Percentiles rank a stretch among this genome's conserved stretches.
Evolutionary conservation across 2,329 filamentous ascomycete species (phyloP).

Genomic region (Verticillium isaacii): DNA sequence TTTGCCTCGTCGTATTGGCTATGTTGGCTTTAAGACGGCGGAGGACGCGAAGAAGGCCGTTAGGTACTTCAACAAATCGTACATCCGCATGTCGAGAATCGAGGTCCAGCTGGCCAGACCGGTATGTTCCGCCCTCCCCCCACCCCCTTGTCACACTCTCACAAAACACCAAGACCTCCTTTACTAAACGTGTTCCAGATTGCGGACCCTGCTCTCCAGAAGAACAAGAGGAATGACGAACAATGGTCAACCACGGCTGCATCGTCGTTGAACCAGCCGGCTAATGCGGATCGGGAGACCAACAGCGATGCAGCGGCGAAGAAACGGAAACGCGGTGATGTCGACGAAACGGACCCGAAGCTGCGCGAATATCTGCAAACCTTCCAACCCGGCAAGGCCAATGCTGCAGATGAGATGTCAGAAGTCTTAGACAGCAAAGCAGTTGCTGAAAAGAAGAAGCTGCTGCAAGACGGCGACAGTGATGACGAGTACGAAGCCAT

Average conservation of each 20-base stretch:
- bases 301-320: conserved; percentile 25
- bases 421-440: conserved; percentile 9
- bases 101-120: conserved; percentile 82
- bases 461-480: conserved; percentile 49
- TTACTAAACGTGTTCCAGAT: conserved; percentile 18
- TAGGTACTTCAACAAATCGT: conserved; percentile 93
- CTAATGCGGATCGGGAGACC: conserved; percentile 8
- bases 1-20: conserved; percentile 84
- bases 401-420: conserved; percentile 16
- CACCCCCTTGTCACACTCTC: too few species aligned
- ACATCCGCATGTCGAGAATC: conserved; percentile 94
- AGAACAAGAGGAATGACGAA: conserved; percentile 10
- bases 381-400: conserved; percentile 60
- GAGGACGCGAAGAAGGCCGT: conserved; percentile 78
- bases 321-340: conserved; percentile 64
- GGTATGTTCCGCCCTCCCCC: conserved; percentile 7
- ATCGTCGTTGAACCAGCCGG: conserved; percentile 3
- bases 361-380: conserved; percentile 81
- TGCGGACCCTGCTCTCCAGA: conserved; percentile 35
- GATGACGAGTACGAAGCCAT: conserved; percentile 73
- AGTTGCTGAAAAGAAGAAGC: conserved; percentile 23
- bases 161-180: background rate
- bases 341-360: conserved; percentile 66
- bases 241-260: conserved; percentile 4
- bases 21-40: conserved; percentile 84